Base-by-base conservation (phyloP, 164 flowering plant species). In the Liriodendron chinense region DNA sequence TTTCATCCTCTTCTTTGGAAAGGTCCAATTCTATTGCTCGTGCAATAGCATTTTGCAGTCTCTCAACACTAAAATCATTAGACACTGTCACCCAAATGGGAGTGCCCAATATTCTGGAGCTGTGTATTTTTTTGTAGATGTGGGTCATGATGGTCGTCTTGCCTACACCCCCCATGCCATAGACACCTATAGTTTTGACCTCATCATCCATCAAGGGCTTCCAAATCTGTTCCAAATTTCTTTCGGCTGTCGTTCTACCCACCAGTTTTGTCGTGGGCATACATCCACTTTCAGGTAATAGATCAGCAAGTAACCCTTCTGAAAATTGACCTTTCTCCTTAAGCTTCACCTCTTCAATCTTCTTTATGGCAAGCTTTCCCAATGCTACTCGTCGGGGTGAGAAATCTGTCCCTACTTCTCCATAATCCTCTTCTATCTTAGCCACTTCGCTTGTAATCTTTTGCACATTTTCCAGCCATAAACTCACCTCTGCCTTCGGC, bases 161-260 rank as follows among this genome's bases (percentile, higher is more conserved):
- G 4, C 66, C 66, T 12, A 64, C 66, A 21, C 66, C 66, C 23
- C 66, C 66, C 66, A 64, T 64, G 6, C 66, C 66, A 20, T 64
- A 25, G 25, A 64, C 23, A 25, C 66, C 66, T 7, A 64, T 64
- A 21, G 1, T 64, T 64, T 25, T 25, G 12, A 22, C 8, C 28
- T 7, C 23, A 9, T 64, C 25, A 22, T 23, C 23, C 66, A 64
- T 64, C 25, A 64, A 1, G 12, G 25, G 21, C 3, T 64, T 25
- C 66, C 66, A 64, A 64, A 64, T 64, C 12, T 25, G 28, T 22
- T 23, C 7, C 25, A 23, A n/a, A 64, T n/a, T 22, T 22, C 3
- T 64, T 64, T 64, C 23, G 8, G 66, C 66, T n/a, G 24, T 20
- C 12, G 9, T 9, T 7, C 66, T 25, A n/a, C 21, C 22, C 21